Evolutionary conservation across 352 stramenopile species (phyloP).

Genomic region (Globisporangium paddicum): DNA sequence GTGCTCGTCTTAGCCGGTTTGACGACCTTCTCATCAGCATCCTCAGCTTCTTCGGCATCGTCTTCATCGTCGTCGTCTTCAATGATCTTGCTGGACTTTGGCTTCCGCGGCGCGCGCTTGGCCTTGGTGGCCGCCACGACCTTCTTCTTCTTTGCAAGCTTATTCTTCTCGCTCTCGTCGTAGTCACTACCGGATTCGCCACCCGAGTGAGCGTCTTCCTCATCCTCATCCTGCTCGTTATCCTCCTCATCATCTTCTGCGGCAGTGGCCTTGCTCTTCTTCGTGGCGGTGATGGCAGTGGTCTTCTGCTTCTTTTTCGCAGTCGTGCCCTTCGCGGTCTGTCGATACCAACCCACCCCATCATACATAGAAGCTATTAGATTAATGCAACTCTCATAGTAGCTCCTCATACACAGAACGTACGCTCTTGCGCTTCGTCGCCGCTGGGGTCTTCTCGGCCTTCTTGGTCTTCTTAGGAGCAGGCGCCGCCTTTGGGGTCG

Average conservation of each 20-base stretch:
- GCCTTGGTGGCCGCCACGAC: conserved; percentile 10
- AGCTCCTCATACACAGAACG: neutral
- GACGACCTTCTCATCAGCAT: neutral
- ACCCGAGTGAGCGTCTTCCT: conserved; percentile 15
- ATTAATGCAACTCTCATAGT: neutral
- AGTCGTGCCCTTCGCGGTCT: conserved; percentile 15
- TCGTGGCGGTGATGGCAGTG: too few species aligned
- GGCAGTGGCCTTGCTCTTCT: conserved; percentile 5
- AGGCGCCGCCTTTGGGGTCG: conserved; percentile 9
- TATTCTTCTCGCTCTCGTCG: conserved; percentile 36
- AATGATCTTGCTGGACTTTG: conserved; percentile 11
- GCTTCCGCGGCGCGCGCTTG: conserved; percentile 12
- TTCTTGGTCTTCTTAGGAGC: conserved; percentile 14
- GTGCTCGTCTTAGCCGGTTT: conserved; percentile 1
- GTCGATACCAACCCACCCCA: neutral
- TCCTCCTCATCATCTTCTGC: conserved; percentile 30
- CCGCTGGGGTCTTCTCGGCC: conserved; percentile 12
- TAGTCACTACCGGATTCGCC: conserved; percentile 65
- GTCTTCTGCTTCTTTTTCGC: conserved; percentile 46
- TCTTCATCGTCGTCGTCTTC: neutral
- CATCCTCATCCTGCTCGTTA: conserved; percentile 41
- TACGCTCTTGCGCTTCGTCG: conserved; percentile 31
- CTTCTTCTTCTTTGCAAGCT: conserved; percentile 27
- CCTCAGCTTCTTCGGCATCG: neutral
- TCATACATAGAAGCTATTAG: neutral